Percentiles rank a stretch among this genome's conserved stretches.
Conservation (phyloP, 306 rosid species). For the Rubus idaeus region DNA sequence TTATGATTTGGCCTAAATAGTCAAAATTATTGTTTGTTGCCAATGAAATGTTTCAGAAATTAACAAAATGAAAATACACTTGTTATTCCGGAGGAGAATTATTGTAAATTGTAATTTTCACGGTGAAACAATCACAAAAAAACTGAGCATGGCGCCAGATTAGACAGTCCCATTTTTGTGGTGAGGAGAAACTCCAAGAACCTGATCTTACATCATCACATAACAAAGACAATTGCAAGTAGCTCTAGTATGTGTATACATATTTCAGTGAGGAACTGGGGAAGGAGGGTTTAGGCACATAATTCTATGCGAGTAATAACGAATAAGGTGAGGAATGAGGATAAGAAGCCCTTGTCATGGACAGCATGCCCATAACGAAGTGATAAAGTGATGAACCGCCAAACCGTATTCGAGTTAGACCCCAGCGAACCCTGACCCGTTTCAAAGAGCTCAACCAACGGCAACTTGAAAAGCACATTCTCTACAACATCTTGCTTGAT, state of each 20-base stretch:
- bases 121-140: too few species aligned
- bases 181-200: too few species aligned
- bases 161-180: too few species aligned
- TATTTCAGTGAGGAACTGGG: background rate
- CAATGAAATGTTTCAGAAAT: too few species aligned
- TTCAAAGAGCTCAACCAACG: background rate
- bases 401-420: background rate
- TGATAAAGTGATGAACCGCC: background rate
- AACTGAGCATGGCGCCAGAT: too few species aligned
- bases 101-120: too few species aligned
- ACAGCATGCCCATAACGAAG: background rate
- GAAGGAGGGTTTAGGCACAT: background rate
- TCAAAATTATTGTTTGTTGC: too few species aligned
- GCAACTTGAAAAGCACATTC: background rate
- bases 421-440: background rate
- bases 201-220: too few species aligned
- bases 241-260: background rate
- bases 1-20: too few species aligned
- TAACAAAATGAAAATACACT: too few species aligned
- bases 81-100: too few species aligned
- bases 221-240: too few species aligned
- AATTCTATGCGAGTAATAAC: background rate
- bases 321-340: background rate
- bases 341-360: background rate
- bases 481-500: background rate